These are phyloP conservation scores for Lactarius tabidus DNA, from an alignment of 768 basidiomycete genomes.

Conservation along the genomic window DNA sequence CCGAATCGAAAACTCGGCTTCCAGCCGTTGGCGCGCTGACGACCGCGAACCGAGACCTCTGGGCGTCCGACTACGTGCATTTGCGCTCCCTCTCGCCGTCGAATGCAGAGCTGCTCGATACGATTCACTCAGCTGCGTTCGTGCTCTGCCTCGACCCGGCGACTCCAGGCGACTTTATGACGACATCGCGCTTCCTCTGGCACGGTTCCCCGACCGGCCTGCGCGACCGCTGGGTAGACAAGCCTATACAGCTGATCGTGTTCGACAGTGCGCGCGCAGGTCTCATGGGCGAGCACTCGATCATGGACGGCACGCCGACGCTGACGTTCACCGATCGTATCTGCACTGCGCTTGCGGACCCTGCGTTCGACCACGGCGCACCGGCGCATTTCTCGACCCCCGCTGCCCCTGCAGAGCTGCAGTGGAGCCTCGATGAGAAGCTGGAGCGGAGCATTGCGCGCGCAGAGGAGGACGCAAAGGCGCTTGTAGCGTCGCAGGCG, in stretches of 20 bases:
- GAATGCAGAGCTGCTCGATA: conserved; percentile 62
- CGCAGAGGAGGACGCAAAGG: conserved; percentile 52
- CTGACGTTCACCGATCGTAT: conserved; percentile 68
- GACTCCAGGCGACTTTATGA: conserved; percentile 49
- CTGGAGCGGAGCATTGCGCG: conserved; percentile 48
- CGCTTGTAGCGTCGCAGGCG: conserved; percentile 59
- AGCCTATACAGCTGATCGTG: conserved; percentile 83
- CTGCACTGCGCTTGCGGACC: conserved; percentile 53
- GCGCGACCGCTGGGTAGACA: conserved; percentile 83
- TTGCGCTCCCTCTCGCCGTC: conserved; percentile 48
- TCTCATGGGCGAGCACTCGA: conserved; percentile 88
- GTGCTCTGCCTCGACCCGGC: conserved; percentile 71
- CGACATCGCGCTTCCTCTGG: conserved; percentile 73
- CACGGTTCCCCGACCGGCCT: conserved; percentile 66
- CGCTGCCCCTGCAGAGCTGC: conserved; percentile 48
- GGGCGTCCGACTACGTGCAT: conserved; percentile 51
- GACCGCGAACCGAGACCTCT: conserved; percentile 76
- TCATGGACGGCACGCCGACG: conserved; percentile 88
- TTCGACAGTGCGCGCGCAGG: conserved; percentile 80
- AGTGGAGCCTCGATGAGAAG: conserved; percentile 55
- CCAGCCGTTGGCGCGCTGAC: conserved; percentile 76
- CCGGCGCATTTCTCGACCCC: conserved; percentile 26
- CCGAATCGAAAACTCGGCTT: conserved; percentile 49
- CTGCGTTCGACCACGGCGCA: conserved; percentile 60
- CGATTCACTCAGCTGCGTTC: conserved; percentile 85